Evolutionary conservation across 2,329 filamentous ascomycete species (phyloP).

Genomic region (Xylariaceae sp.): DNA sequence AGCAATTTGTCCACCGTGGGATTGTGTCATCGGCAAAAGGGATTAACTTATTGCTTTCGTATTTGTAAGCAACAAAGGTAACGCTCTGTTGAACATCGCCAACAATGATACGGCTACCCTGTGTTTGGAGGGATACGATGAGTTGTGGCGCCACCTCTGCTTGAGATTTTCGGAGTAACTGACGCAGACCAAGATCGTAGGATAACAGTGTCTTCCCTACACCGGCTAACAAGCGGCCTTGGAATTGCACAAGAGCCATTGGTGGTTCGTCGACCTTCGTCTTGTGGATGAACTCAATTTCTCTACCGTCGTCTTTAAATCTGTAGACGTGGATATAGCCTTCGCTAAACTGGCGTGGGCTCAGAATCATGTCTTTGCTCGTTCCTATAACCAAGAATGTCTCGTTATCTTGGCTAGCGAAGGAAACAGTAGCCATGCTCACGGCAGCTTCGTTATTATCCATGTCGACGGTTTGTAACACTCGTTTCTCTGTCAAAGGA

Average conservation of each 20-base stretch:
- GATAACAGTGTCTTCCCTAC: slow-evolving; percentile 77
- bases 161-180: slow-evolving; percentile 88
- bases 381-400: slow-evolving; percentile 92
- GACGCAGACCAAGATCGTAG: slow-evolving; percentile 90
- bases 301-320: slow-evolving; percentile 79
- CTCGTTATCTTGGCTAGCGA: slow-evolving; percentile 84
- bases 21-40: slow-evolving; percentile 90
- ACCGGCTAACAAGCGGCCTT: slow-evolving; percentile 83
- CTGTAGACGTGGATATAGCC: slow-evolving; percentile 92
- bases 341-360: slow-evolving; percentile 67
- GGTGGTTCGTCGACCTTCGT: slow-evolving; percentile 89
- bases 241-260: slow-evolving; percentile 85
- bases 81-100: slow-evolving; percentile 91
- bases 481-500: slow-evolving; percentile 67
- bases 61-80: slow-evolving; percentile 90
- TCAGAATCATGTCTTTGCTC: slow-evolving; percentile 81
- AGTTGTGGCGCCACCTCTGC: slow-evolving; percentile 72
- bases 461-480: slow-evolving; percentile 75
- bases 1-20: slow-evolving; percentile 84
- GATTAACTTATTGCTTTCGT: slow-evolving; percentile 84
- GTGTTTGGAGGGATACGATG: slow-evolving; percentile 85
- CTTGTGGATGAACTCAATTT: slow-evolving; percentile 93
- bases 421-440: slow-evolving; percentile 78
- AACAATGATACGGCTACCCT: slow-evolving; percentile 86
- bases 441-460: slow-evolving; percentile 89